Evolutionary conservation across 139 green algal genomes (phyloP), one percentile per base, ranked within the genome.

Genomic region (Micractinium conductrix): DNA sequence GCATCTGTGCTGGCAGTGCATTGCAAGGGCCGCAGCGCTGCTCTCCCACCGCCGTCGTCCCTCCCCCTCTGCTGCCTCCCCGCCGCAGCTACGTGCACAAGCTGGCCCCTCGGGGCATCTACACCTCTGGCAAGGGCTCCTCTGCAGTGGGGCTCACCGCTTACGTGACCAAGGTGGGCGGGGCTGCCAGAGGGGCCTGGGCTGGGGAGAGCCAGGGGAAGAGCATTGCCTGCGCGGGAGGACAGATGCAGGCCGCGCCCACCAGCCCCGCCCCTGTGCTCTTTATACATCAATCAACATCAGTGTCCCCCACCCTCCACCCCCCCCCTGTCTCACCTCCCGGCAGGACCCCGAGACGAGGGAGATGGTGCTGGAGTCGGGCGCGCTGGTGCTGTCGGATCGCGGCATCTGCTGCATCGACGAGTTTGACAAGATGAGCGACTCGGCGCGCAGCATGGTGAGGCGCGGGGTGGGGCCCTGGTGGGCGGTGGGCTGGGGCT

Each of bases 391-490:
- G 84, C 92, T 99, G 60, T 94, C 85, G 73, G 97, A 99, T 88
- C 43, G 44, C 37, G 96, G 97, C 84, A 91, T 99, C 26, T 99
- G 97, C 95, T 99, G 96, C 93, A 99, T 99, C 85, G 96, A 99
- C 87, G 97, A 99, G 92, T 99, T 99, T 88, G 97, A 99, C 92
- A 99, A 99, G 91, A 99, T 99, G 94, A 96, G 90, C 81, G 97
- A 99, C 37, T 87, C 87, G n/a, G 96, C 96, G 14, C 89, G 97
- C 43, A 94, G 86, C 85, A 98, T 98, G 93, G 90, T 95, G 83
- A 73, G 83, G 65, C 40, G 40, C 2, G 37, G 0, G 19, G 53
- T 62, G 53, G 53, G 10, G n/a, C n/a, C n/a, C n/a, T n/a, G n/a
- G n/a, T n/a, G n/a, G 53, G 5, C 19, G 53, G 53, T 22, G 53